A percentile compares a stretch with the other conserved stretches of the same genome.
phyloP scores from a whole-genome alignment of 768 basidiomycete species.

The Inosperma sp. region DNA sequence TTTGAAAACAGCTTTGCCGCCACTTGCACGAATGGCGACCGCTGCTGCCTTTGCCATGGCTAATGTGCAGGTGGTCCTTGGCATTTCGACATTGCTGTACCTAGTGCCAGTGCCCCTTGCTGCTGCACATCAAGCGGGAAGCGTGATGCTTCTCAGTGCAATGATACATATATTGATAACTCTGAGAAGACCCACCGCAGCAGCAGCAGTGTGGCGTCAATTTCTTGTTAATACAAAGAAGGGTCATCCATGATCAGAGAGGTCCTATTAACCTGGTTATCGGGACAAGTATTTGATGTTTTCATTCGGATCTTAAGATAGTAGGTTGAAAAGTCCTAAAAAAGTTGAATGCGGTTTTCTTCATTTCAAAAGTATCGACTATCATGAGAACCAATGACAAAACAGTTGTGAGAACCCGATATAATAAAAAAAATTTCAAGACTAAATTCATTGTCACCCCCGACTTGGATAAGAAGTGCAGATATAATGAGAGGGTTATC shows the following conservation, averaged over 20 bases:
- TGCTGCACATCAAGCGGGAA: constrained; percentile 93
- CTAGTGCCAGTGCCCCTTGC: constrained; percentile 91
- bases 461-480: too few species aligned
- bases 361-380: too few species aligned
- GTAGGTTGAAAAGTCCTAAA: too few species aligned
- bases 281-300: too few species aligned
- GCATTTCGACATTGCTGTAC: constrained; percentile 77
- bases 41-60: constrained; percentile 70
- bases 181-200: constrained; percentile 62
- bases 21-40: constrained; percentile 48
- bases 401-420: too few species aligned
- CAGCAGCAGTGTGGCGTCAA: constrained; percentile 57
- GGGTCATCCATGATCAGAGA: constrained; percentile 6
- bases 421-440: too few species aligned
- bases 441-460: too few species aligned
- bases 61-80: constrained; percentile 71
- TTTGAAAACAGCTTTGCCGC: constrained; percentile 62
- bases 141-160: constrained; percentile 79
- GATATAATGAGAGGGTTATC: too few species aligned
- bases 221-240: constrained; percentile 5
- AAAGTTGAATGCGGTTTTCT: too few species aligned
- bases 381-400: too few species aligned
- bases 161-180: constrained; percentile 73
- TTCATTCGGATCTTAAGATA: too few species aligned
- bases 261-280: too few species aligned